These are phyloP conservation scores for Citrus sp. DNA, from an alignment of 345 rosid genomes.

Conservation along the genomic window DNA sequence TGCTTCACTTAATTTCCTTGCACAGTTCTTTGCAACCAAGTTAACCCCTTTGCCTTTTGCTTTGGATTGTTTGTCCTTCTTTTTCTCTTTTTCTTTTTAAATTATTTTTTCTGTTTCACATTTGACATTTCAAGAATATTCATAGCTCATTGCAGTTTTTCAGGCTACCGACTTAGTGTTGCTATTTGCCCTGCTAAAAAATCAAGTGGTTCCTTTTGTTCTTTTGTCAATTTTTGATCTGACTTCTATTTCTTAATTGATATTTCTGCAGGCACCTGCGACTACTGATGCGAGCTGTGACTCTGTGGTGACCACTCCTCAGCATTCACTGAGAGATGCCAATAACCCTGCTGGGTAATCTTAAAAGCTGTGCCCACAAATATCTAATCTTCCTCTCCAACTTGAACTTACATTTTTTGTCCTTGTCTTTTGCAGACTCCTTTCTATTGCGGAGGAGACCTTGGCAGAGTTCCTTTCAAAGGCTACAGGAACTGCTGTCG, in stretches of 20 bases:
- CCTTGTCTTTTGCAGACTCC: slow-evolving; percentile 60
- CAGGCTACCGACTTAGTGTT: background rate
- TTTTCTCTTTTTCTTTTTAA: background rate
- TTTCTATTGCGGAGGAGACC: slow-evolving; percentile 99
- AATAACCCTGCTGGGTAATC: slow-evolving; percentile 96
- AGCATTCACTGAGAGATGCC: slow-evolving; percentile 91
- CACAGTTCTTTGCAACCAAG: background rate
- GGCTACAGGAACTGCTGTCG: slow-evolving; percentile 99
- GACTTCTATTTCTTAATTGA: background rate
- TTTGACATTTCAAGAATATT: background rate
- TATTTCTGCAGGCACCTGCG: slow-evolving; percentile 52
- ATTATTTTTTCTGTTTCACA: background rate
- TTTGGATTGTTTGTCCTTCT: background rate
- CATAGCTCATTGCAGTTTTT: background rate
- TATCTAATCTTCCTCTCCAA: background rate
- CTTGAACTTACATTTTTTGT: background rate
- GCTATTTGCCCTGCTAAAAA: background rate
- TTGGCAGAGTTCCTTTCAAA: slow-evolving; percentile 99
- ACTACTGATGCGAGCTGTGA: slow-evolving; percentile 92
- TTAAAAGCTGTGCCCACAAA: background rate
- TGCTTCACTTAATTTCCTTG: background rate
- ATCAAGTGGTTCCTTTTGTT: background rate
- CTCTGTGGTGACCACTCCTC: slow-evolving; percentile 94
- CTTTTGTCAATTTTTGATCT: slow-evolving; percentile 4
- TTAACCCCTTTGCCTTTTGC: background rate